Base-by-base conservation (phyloP, 2,329 filamentous ascomycete species). In the Neobulgaria alba region DNA sequence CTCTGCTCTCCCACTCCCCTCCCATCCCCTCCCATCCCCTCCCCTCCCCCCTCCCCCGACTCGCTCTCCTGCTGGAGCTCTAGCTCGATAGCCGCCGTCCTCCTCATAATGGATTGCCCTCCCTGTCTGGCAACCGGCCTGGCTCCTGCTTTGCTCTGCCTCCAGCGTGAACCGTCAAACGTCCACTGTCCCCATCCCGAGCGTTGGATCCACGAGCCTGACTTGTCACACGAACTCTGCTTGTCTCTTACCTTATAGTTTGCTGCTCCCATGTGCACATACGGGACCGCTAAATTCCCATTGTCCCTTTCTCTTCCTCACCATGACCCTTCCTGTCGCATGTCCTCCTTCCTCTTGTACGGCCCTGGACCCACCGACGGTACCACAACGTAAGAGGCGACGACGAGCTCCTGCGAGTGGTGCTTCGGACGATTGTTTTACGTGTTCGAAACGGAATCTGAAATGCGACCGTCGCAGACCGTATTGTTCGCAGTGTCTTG, bases 401-500 rank as follows among this genome's bases (percentile, higher is more conserved):
- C 85, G 89, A 73, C 79, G 89, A 67, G 85, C 89, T 15, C 84
- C 87, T 15, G 82, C 86, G 38, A 89, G 85, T 49, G 90, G 90
- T 57, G 90, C 90, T 45, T 79, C 85, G 33, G 88, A 94, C 63
- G 90, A 96, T 65, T 98, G 90, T 73, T 95, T 95, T 62, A 80
- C 88, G 32, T 98, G 90, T 68, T 76, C 81, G 52, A 92, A 88
- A 67, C 78, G 84, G 59, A 81, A 79, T 55, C 72, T 82, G 49
- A 85, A 86, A 63, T 98, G 90, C 68, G 90, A 96, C 65, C 80
- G 90, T 54, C 79, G 87, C 59, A 77, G 90, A 56, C 90, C 90
- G 7, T 96, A 95, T 66, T 96, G 92, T 67, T 88, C 88, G 33
- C 89, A 88, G 65, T 98, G 90, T 63, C 75, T 96, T 48, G 86